Conservation (phyloP, 306 rosid species). For the Vigna trinervia region DNA sequence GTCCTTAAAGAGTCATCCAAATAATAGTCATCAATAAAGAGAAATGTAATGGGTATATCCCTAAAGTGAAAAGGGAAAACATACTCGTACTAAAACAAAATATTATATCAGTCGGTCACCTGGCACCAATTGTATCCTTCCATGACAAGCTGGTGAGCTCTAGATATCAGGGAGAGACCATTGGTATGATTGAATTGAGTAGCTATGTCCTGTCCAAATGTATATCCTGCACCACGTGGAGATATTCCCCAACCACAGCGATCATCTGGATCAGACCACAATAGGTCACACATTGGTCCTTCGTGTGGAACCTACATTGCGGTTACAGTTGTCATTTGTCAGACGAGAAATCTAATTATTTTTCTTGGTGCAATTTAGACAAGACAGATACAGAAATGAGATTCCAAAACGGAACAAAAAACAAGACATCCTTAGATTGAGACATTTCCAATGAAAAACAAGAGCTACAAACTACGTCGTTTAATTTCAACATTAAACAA, state of each 20-base stretch:
- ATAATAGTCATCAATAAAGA: conserved; percentile 41
- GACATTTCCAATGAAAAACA: conserved; percentile 26
- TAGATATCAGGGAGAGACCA: conserved; percentile 93
- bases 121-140: conserved; percentile 99
- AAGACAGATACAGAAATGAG: conserved; percentile 1
- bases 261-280: conserved; percentile 99
- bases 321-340: conserved; percentile 14
- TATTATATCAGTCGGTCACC: conserved; percentile 57
- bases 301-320: conserved; percentile 90
- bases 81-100: conserved; percentile 17
- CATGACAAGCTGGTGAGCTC: conserved; percentile 99
- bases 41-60: conserved; percentile 12
- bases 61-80: background rate
- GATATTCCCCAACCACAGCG: conserved; percentile 99
- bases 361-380: background rate
- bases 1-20: conserved; percentile 63
- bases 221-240: conserved; percentile 99
- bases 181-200: conserved; percentile 91
- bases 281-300: conserved; percentile 99
- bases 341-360: conserved; percentile 32
- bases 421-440: conserved; percentile 13
- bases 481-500: conserved; percentile 21
- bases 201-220: conserved; percentile 99
- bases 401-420: background rate
- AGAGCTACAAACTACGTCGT: background rate